Base-by-base conservation (phyloP, 441 rosid genomes). In the Biscutella auriculata region DNA sequence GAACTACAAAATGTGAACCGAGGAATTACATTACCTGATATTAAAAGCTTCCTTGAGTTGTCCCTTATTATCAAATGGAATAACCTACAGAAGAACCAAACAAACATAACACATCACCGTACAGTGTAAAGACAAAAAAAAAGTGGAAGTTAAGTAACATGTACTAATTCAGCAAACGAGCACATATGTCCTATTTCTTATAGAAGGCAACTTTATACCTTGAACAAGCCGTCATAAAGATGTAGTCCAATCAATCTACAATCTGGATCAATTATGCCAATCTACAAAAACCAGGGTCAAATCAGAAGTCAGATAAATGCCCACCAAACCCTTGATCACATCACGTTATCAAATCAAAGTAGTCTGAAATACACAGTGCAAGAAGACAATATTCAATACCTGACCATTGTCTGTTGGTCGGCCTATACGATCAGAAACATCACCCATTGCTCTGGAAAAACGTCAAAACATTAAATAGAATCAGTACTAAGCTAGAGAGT, bases 51-150 rank as follows among this genome's bases (percentile, higher is more conserved):
- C 95, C 75, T 93, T 87, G 39, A 93, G 95, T 67, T 83, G 95
- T 62, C 95, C 99, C 77, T 83, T 89, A 65, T 87, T 93, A 76
- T 93, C 97, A 69, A 93, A 93, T 41, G 98, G 97, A 81, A 93
- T 93, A 52, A 93, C 98, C 98, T 92, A 72, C 19, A 60, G 42
- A 35, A 33, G 35, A 53, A 46, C 36, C 46, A 59, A 59, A 32
- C 44, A 50, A 66, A 56, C 25, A 65, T 35, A 62, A 27, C 6
- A 54, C 33, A 8, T 51, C 33, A 45, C n/a, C 63, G 35, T 49
- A 39, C 14, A 41, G 30, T 32, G 40, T 41, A 41, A 23, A 48
- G 56, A 10, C 14, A 33, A 16, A 28, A 8, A 50, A 23, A 57
- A 6, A 35, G 17, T n/a, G 56, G 34, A 50, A 50, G 11, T 15